Evolutionary conservation across 345 rosid genomes (phyloP).

Genomic region (Citrus sinensis): DNA sequence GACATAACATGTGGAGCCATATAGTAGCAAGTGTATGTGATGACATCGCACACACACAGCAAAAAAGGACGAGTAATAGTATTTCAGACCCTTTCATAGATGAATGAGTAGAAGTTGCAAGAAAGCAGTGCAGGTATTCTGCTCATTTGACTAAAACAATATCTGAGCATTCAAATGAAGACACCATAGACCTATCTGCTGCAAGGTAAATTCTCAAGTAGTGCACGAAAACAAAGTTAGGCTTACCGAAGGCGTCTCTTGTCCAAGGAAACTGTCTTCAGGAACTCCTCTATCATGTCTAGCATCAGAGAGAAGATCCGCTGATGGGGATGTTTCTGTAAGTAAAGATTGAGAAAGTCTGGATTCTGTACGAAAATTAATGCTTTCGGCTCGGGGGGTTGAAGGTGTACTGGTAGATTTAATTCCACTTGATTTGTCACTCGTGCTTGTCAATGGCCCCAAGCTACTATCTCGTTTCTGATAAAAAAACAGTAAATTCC

Average conservation of each 20-base stretch:
- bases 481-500: conserved; percentile 14
- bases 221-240: conserved; percentile 1
- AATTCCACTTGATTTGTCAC: conserved; percentile 89
- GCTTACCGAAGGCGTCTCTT: conserved; percentile 74
- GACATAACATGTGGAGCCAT: not conserved
- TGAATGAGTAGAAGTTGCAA: not conserved
- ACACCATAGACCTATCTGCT: not conserved
- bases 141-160: not conserved
- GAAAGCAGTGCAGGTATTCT: not conserved
- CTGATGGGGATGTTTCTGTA: conserved; percentile 70
- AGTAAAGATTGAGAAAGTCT: conserved; percentile 62
- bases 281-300: conserved; percentile 62
- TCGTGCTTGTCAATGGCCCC: conserved; percentile 54
- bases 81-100: not conserved
- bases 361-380: conserved; percentile 64
- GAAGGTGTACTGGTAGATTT: conserved; percentile 91
- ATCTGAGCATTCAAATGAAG: not conserved
- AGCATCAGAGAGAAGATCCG: conserved; percentile 59
- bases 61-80: not conserved
- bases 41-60: not conserved
- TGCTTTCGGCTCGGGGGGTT: conserved; percentile 85
- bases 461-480: conserved; percentile 83
- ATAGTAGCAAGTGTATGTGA: not conserved
- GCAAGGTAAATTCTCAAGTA: not conserved
- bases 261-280: conserved; percentile 67